These are phyloP conservation scores for Mucuna pruriens DNA, from an alignment of 306 rosid species.

Conservation along the genomic window DNA sequence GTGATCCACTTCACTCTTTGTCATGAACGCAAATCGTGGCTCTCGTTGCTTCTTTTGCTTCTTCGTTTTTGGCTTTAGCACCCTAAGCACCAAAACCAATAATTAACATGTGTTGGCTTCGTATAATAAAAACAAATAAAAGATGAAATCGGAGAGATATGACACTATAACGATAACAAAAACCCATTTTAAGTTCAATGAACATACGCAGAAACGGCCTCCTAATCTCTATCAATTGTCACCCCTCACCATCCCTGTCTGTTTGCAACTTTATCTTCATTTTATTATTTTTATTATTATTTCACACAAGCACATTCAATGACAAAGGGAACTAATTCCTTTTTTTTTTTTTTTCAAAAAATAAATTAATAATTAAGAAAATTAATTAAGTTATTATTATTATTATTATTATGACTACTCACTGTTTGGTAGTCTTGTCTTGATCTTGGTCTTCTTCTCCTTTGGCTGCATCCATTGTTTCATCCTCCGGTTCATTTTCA, in stretches of 20 bases:
- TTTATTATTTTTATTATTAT: not conserved
- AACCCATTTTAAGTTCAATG: slow-evolving; percentile 1
- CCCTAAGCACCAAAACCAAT: slow-evolving; percentile 36
- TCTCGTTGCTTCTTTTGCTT: slow-evolving; percentile 70
- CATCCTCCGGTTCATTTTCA: slow-evolving; percentile 33
- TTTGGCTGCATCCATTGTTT: not conserved
- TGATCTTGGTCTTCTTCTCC: slow-evolving; percentile 52
- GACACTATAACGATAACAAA: not conserved
- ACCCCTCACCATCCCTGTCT: not conserved
- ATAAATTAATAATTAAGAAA: not conserved
- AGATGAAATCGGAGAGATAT: not conserved
- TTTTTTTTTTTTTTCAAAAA: not conserved
- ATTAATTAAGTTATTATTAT: not conserved
- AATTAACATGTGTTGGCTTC: not conserved
- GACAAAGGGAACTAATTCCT: not conserved
- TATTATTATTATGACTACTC: slow-evolving; percentile 29
- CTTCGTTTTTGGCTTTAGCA: slow-evolving; percentile 81
- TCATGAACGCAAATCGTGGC: slow-evolving; percentile 84
- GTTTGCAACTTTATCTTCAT: not conserved
- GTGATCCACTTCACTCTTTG: slow-evolving; percentile 87
- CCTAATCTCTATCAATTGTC: not conserved
- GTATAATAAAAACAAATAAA: not conserved
- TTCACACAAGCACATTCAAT: not conserved
- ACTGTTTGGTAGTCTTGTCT: slow-evolving; percentile 75
- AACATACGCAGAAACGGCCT: not conserved